Evolutionary conservation across 108 stramenopile genomes (phyloP).

Genomic region (Hondaea fermentalgiana): DNA sequence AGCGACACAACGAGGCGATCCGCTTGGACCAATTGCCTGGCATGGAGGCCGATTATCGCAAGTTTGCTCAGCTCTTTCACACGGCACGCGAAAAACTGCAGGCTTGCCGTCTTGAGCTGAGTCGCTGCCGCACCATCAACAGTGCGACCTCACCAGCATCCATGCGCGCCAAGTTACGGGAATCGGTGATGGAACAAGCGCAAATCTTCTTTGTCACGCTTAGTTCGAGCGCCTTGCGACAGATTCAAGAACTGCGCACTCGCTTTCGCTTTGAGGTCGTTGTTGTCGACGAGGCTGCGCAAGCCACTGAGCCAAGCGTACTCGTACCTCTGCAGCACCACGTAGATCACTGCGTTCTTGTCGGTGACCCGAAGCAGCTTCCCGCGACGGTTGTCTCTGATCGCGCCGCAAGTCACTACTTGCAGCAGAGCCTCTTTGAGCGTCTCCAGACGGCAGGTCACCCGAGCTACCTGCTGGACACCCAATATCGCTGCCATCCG

Average conservation of each 20-base stretch:
- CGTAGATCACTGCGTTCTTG: slow-evolving; percentile 70
- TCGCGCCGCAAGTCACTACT: slow-evolving; percentile 65
- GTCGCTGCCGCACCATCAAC: neutral
- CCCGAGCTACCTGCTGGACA: slow-evolving; percentile 79
- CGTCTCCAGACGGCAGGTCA: slow-evolving; percentile 84
- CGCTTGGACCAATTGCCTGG: neutral
- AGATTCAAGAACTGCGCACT: slow-evolving; percentile 59
- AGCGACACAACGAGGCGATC: neutral
- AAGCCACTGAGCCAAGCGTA: slow-evolving; percentile 86
- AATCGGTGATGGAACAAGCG: slow-evolving; percentile 69
- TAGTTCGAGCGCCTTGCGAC: slow-evolving; percentile 73
- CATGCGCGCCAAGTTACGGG: slow-evolving; percentile 49
- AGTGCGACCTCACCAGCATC: neutral
- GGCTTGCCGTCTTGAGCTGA: neutral
- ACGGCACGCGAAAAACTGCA: neutral
- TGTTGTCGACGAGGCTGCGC: slow-evolving; percentile 96
- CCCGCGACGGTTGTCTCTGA: slow-evolving; percentile 89
- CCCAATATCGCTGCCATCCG: slow-evolving; percentile 93
- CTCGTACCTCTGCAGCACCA: slow-evolving; percentile 82
- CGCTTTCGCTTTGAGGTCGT: slow-evolving; percentile 79
- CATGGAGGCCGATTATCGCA: neutral
- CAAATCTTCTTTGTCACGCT: slow-evolving; percentile 94
- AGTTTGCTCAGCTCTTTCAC: neutral
- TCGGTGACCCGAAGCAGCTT: slow-evolving; percentile 96
- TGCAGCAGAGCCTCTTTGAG: slow-evolving; percentile 88